Evolutionary conservation across 2,329 filamentous ascomycete species (phyloP), one percentile per base, ranked within the genome.

Genomic region (Sarocladium brachiariae): DNA sequence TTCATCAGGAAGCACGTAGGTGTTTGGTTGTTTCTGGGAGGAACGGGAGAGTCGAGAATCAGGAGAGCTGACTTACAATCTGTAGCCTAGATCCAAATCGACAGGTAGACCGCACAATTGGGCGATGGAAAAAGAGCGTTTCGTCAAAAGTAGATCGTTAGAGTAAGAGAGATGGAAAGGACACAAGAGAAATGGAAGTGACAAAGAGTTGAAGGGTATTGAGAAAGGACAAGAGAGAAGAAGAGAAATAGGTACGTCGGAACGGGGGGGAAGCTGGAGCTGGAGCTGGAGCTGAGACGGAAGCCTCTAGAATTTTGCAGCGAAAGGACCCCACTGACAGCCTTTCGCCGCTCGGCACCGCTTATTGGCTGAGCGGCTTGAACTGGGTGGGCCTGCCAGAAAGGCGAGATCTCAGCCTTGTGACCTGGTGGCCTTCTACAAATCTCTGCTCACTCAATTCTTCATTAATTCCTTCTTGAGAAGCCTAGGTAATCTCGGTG

Each of bases 291-390:
- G 39, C 21, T 43, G 21, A 23, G 39, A 43, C 25, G 27, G 43
- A 47, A 47, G 43, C 9, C 43, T 47, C 43, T 47, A 47, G 43
- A 47, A 47, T 47, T 47, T 47, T 47, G 43, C 43, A 31, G 43
- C 5, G 14, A 18, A 33, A 33, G 21, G 43, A 23, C 27, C 16
- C 43, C 43, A 47, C 43, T n/a, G 27, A 25, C 43, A 47, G 43
- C 43, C 43, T 47, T 45, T 47, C 43, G 33, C 43, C 43, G 43
- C 43, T 23, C 43, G 27, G 18, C 43, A 24, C 43, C 43, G 43
- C 43, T 30, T 18, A 47, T 47, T 47, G 43, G 43, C 25, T 33
- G 25, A 21, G 11, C 4, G 18, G 16, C n/a, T n/a, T n/a, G n/a
- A n/a, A n/a, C n/a, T n/a, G n/a, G n/a, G n/a, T n/a, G n/a, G n/a